Percentiles rank a stretch among this genome's conserved stretches.
Evolutionary conservation across 805 yeast genomes (phyloP).

Genomic region (Sugiyamaella valdiviana): DNA sequence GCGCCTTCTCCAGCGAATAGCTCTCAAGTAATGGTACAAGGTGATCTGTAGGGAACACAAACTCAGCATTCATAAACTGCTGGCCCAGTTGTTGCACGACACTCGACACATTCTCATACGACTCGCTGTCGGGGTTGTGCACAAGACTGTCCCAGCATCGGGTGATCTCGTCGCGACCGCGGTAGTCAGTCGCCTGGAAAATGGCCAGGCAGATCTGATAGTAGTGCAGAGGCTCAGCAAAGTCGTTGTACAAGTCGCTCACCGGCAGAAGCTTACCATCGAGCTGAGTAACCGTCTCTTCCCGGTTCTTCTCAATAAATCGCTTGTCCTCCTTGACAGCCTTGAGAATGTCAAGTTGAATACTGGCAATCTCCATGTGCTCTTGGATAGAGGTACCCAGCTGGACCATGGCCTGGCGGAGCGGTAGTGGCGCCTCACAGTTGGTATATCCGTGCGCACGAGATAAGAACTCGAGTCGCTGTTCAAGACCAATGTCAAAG

Average conservation of each 20-base stretch:
- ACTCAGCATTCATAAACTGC: slow-evolving; percentile 59
- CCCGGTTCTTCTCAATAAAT: slow-evolving; percentile 40
- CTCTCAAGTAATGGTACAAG: slow-evolving; percentile 60
- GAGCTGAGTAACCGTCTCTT: slow-evolving; percentile 47
- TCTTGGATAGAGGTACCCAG: slow-evolving; percentile 48
- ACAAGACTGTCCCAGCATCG: slow-evolving; percentile 74
- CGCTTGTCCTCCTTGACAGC: slow-evolving; percentile 36
- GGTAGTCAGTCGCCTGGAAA: slow-evolving; percentile 77
- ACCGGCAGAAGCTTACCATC: slow-evolving; percentile 62
- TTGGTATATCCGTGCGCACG: slow-evolving; percentile 91
- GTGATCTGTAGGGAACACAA: slow-evolving; percentile 72
- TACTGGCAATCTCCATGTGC: slow-evolving; percentile 75
- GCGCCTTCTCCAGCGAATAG: slow-evolving; percentile 41
- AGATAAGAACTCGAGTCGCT: slow-evolving; percentile 81
- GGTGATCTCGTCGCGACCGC: slow-evolving; percentile 75
- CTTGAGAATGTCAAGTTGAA: slow-evolving; percentile 60
- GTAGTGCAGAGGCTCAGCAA: slow-evolving; percentile 82
- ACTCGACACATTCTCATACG: slow-evolving; percentile 35
- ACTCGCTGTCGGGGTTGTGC: slow-evolving; percentile 35
- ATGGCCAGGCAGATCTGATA: slow-evolving; percentile 72
- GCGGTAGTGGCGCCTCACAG: slow-evolving; percentile 69
- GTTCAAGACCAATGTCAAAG: slow-evolving; percentile 58
- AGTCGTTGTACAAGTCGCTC: slow-evolving; percentile 76
- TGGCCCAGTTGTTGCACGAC: slow-evolving; percentile 49
- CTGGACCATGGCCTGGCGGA: slow-evolving; percentile 62